phyloP scores from a whole-genome alignment of 768 basidiomycete genomes.

The Cyathus striatus region DNA sequence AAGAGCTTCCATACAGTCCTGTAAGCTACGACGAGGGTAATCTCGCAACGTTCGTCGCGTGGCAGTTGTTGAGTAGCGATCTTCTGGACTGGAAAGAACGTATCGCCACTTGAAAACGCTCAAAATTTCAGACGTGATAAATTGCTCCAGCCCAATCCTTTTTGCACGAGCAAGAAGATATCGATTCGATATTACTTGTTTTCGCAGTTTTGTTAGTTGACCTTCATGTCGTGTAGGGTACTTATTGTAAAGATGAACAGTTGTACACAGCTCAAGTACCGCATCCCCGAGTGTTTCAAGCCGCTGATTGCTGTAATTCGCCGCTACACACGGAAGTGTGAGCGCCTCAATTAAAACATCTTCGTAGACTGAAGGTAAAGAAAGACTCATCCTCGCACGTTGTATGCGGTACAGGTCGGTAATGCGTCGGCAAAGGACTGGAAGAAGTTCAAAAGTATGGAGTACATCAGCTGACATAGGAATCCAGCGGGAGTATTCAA shows the following conservation, averaged over 20 bases:
- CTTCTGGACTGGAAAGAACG: conserved; percentile 31
- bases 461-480: conserved; percentile 46
- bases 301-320: conserved; percentile 76
- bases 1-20: conserved; percentile 86
- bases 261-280: conserved; percentile 71
- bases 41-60: conserved; percentile 33
- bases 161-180: conserved; percentile 65
- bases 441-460: conserved; percentile 51
- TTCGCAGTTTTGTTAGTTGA: conserved; percentile 63
- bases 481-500: conserved; percentile 48
- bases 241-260: conserved; percentile 72
- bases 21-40: conserved; percentile 66
- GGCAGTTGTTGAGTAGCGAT: conserved; percentile 10
- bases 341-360: conserved; percentile 67
- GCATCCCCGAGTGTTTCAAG: conserved; percentile 86
- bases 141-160: conserved; percentile 56
- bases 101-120: conserved; percentile 58
- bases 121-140: conserved; percentile 54
- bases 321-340: conserved; percentile 61
- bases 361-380: conserved; percentile 54
- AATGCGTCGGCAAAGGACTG: conserved; percentile 61
- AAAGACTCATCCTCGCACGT: conserved; percentile 45
- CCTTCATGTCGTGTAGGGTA: conserved; percentile 82
- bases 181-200: conserved; percentile 63
- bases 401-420: conserved; percentile 60